Conservation (phyloP, 2,329 filamentous ascomycete species). For the Calonectria naviculata region DNA sequence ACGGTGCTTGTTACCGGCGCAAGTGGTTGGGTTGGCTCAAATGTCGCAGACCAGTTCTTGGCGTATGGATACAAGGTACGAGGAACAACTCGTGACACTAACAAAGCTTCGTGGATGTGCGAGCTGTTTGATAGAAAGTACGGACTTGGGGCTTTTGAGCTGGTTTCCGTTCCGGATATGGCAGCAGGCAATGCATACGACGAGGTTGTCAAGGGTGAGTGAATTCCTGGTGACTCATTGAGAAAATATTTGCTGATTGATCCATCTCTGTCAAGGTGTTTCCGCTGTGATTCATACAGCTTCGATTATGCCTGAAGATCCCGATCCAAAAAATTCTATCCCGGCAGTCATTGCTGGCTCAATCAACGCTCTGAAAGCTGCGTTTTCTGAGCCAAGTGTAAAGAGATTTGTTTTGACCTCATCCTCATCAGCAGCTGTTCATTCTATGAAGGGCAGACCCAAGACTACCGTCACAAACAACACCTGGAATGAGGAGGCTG, state of each 20-base stretch:
- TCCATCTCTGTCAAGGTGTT: slow-evolving; percentile 20
- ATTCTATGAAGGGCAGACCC: neutral
- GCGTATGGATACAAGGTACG: neutral
- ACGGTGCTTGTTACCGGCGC: neutral
- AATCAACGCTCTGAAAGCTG: slow-evolving; percentile 45
- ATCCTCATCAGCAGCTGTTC: slow-evolving; percentile 4
- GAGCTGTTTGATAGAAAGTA: neutral
- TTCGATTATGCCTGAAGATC: slow-evolving; percentile 43
- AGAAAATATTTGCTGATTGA: too few relatives aligned
- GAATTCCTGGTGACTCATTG: too few relatives aligned
- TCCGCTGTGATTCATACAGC: slow-evolving; percentile 52
- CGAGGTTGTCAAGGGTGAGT: neutral
- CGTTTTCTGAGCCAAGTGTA: slow-evolving; percentile 45
- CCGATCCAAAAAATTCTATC: slow-evolving; percentile 52
- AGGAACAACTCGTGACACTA: neutral
- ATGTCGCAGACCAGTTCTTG: neutral
- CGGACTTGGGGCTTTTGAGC: neutral
- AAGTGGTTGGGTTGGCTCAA: neutral
- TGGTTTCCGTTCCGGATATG: neutral
- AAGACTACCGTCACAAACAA: slow-evolving; percentile 27
- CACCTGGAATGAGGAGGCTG: slow-evolving; percentile 49
- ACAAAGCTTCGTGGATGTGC: neutral
- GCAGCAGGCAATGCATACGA: neutral
- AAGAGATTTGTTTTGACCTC: slow-evolving; percentile 48
- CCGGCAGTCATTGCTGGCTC: slow-evolving; percentile 43